Evolutionary conservation across 164 flowering plant genomes (phyloP), one percentile per base, ranked within the genome.

Genomic region (Aristolochia fimbriata): DNA sequence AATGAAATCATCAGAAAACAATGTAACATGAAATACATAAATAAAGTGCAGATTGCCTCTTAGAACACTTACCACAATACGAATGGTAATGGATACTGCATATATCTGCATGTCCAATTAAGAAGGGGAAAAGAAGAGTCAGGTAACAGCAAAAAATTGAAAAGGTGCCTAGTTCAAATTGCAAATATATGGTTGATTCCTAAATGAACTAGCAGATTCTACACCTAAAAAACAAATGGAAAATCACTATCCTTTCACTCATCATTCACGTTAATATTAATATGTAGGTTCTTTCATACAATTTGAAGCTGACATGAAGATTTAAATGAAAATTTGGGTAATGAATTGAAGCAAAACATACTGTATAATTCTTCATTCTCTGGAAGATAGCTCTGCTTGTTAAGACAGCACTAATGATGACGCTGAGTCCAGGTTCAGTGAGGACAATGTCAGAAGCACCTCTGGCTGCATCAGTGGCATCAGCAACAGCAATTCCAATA

Each of bases 371-470:
- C 77, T 92, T 92, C 98, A 92, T 92, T 76, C 98, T 84, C 62
- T 92, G 98, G 81, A 92, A 92, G 56, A 92, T 92, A 56, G 96
- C 96, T 70, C 98, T 79, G 74, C 98, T 92, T 23, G 98, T 92
- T 21, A 92, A 74, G 66, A 92, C 98, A 3, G 98, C 98, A 71
- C 96, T 89, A 61, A 92, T 85, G 59, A 92, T 92, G 60, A 92
- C 98, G 76, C 98, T 92, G 30, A 92, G 76, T 12, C 98, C 98
- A 55, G 98, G 98, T 52, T 92, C 96, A 6, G 98, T 92, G 24
- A 92, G 86, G 31, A 92, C 98, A 70, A 92, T 92, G 59, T 92
- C 98, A 16, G 98, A 92, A 61, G 98, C 98, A 59, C 98, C 51
- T 70, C 98, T 70, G 45, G 98, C 98, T 65, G 98, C 98, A 80